Conservation (phyloP, 2,329 filamentous ascomycete species). For the Whalleya microplaca region DNA sequence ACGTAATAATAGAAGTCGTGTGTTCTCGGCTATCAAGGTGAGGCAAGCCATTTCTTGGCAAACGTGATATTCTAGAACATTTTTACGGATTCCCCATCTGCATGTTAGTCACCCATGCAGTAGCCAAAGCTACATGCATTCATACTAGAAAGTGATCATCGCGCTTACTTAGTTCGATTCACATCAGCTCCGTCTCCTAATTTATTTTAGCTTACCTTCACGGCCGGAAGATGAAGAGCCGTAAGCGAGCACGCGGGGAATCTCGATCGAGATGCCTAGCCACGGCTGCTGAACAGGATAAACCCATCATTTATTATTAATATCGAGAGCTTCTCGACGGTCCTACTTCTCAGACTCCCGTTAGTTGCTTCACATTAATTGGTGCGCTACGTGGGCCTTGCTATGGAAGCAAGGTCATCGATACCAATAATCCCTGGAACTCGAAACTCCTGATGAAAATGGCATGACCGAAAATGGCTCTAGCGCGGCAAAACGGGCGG, state of each 20-base stretch:
- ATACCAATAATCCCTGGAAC: not conserved
- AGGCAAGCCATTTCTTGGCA: not conserved
- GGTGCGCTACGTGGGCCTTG: not conserved
- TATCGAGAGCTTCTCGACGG: not conserved
- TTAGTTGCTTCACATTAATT: not conserved
- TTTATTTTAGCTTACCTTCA: not conserved
- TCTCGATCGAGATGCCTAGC: not conserved
- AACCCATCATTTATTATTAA: not conserved
- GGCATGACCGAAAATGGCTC: not conserved
- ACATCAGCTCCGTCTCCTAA: not conserved
- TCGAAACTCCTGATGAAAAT: not conserved
- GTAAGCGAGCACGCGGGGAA: not conserved
- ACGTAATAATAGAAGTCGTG: not conserved
- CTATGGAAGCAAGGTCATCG: not conserved
- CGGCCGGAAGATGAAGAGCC: not conserved
- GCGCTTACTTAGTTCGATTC: not conserved
- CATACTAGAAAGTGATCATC: not conserved
- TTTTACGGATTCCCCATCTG: not conserved
- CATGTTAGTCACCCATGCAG: not conserved
- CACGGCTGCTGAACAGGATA: not conserved
- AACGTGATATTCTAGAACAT: not conserved
- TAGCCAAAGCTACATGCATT: not conserved
- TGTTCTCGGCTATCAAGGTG: not conserved
- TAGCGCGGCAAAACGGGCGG: not conserved
- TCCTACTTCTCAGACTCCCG: not conserved